Conservation (phyloP, 306 rosid genomes). For the Sphenostylis stenocarpa region DNA sequence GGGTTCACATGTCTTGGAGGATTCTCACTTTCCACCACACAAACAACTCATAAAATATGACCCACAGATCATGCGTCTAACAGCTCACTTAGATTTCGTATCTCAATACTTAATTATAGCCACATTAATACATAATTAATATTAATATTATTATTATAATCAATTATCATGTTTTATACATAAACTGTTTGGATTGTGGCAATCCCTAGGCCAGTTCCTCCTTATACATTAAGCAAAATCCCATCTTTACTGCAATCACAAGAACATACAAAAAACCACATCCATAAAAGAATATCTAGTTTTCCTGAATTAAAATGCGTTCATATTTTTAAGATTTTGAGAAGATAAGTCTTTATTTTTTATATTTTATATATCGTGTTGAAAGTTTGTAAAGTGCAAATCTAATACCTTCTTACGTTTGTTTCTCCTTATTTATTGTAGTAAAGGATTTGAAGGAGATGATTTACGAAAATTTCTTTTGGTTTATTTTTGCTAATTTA, state of each 20-base stretch:
- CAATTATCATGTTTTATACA: neutral
- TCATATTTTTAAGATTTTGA: too few relatives aligned
- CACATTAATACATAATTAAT: neutral
- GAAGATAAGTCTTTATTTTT: too few relatives aligned
- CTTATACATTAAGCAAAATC: constrained; percentile 17
- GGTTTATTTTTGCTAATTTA: too few relatives aligned
- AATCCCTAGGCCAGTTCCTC: constrained; percentile 38
- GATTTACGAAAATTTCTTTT: too few relatives aligned
- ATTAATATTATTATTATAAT: constrained; percentile 9
- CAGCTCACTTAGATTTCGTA: constrained; percentile 74
- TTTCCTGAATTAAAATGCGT: too few relatives aligned
- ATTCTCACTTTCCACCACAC: constrained; percentile 69
- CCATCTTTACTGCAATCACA: too few relatives aligned
- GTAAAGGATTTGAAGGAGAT: too few relatives aligned
- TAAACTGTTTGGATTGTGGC: constrained; percentile 19
- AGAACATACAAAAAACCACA: too few relatives aligned
- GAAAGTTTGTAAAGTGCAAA: neutral
- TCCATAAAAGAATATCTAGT: too few relatives aligned
- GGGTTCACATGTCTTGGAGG: constrained; percentile 67
- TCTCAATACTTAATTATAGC: constrained; percentile 11
- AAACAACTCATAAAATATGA: constrained; percentile 66
- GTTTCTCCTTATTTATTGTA: too few relatives aligned
- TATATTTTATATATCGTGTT: too few relatives aligned
- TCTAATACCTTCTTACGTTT: too few relatives aligned
- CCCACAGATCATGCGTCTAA: constrained; percentile 83